A percentile compares a stretch with the other conserved stretches of the same genome.
Evolutionary conservation across 1,139 yeast genomes (phyloP).

Genomic region (Martiniozyma asiatica): DNA sequence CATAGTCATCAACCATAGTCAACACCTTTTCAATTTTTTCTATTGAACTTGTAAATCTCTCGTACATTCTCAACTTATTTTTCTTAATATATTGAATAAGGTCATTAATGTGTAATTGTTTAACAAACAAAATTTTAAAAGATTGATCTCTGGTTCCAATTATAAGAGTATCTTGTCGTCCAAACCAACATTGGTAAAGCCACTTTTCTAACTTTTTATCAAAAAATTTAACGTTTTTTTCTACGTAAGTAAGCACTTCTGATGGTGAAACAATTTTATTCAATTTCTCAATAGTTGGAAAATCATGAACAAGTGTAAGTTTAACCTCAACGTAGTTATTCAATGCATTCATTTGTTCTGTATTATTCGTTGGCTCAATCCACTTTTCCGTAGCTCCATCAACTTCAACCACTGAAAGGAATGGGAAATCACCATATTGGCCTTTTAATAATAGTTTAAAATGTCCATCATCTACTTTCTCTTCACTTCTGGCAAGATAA

Average conservation of each 20-base stretch:
- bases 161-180: conserved; percentile 9
- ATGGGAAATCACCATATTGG: conserved; percentile 7
- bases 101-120: conserved; percentile 4
- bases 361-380: background rate
- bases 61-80: conserved; percentile 1
- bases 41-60: conserved; percentile 3
- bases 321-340: conserved; percentile 10
- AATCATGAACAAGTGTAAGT: conserved; percentile 3
- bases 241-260: conserved; percentile 4
- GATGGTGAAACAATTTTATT: background rate
- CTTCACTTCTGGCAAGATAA: conserved; percentile 4
- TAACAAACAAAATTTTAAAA: conserved; percentile 5
- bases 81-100: conserved; percentile 9
- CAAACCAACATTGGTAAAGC: conserved; percentile 12
- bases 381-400: conserved; percentile 6
- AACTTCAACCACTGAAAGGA: conserved; percentile 10
- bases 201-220: conserved; percentile 7
- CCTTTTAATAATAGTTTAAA: conserved; percentile 9
- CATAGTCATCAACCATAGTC: background rate
- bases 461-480: conserved; percentile 8
- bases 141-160: conserved; percentile 10
- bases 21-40: background rate
- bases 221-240: conserved; percentile 4
- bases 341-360: conserved; percentile 2
- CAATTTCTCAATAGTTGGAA: background rate